Evolutionary conservation across 2,329 filamentous ascomycete species (phyloP).

Genomic region (Talaromyces sp.): DNA sequence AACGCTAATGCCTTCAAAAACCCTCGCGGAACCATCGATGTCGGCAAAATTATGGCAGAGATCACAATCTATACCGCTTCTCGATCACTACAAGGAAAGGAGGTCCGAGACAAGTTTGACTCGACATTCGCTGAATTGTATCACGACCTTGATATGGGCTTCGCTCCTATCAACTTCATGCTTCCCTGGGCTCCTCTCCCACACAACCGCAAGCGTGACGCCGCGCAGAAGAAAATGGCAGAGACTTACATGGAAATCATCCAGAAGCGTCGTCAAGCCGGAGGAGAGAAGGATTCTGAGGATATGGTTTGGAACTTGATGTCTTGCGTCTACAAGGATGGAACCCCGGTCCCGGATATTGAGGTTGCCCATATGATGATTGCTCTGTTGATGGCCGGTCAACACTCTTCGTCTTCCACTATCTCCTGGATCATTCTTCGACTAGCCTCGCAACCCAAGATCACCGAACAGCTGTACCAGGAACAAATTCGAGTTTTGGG

Average conservation of each 20-base stretch:
- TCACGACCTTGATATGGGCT: conserved; percentile 78
- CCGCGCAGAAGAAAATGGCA: conserved; percentile 68
- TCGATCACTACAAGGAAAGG: conserved; percentile 70
- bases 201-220: conserved; percentile 70
- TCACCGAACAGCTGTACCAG: conserved; percentile 68
- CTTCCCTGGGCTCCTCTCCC: conserved; percentile 76
- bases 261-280: conserved; percentile 56
- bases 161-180: conserved; percentile 78
- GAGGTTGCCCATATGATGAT: conserved; percentile 87
- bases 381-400: conserved; percentile 77
- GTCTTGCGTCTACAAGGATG: conserved; percentile 73
- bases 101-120: conserved; percentile 70
- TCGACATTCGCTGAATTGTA: conserved; percentile 72
- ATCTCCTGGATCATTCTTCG: conserved; percentile 74
- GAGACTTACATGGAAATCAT: conserved; percentile 71
- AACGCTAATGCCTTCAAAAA: conserved; percentile 59
- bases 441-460: conserved; percentile 67
- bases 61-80: conserved; percentile 81
- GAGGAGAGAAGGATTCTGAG: conserved; percentile 47
- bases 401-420: conserved; percentile 77
- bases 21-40: conserved; percentile 60
- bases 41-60: conserved; percentile 68
- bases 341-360: conserved; percentile 65
- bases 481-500: conserved; percentile 62
- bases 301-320: conserved; percentile 81